Conservation (phyloP, 306 rosid genomes). For the Vigna hirtella region DNA sequence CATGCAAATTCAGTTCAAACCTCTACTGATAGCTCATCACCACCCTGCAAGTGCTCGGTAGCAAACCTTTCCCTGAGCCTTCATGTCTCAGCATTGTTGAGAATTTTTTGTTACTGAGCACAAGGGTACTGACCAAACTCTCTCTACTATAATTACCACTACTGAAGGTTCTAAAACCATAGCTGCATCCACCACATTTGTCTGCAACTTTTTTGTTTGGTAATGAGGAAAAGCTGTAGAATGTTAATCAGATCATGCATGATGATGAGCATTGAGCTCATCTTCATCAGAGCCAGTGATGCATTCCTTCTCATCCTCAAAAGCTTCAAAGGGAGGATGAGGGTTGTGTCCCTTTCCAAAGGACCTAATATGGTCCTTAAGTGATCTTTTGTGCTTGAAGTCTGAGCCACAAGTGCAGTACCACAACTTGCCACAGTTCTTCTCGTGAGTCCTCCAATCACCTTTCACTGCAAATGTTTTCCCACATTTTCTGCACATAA, state of each 20-base stretch:
- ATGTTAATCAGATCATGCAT: slow-evolving; percentile 21
- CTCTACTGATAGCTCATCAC: slow-evolving; percentile 20
- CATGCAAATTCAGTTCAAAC: slow-evolving; percentile 40
- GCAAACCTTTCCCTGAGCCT: slow-evolving; percentile 68
- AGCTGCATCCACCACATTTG: neutral
- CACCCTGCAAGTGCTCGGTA: slow-evolving; percentile 70
- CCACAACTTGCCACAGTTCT: slow-evolving; percentile 96
- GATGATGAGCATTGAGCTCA: slow-evolving; percentile 42
- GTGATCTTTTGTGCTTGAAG: slow-evolving; percentile 92
- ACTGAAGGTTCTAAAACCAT: neutral
- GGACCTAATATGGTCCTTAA: slow-evolving; percentile 84
- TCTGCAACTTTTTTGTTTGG: neutral
- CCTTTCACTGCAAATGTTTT: slow-evolving; percentile 92
- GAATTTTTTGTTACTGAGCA: slow-evolving; percentile 90
- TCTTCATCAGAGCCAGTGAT: slow-evolving; percentile 71
- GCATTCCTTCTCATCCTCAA: slow-evolving; percentile 75
- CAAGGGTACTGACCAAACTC: slow-evolving; percentile 53
- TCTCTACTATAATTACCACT: neutral
- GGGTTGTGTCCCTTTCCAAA: slow-evolving; percentile 84
- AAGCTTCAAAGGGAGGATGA: slow-evolving; percentile 55
- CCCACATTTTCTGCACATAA: slow-evolving; percentile 83
- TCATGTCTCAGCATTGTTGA: slow-evolving; percentile 48
- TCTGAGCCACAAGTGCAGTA: slow-evolving; percentile 96
- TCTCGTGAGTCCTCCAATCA: slow-evolving; percentile 98
- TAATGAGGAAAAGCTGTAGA: neutral